phyloP scores from a whole-genome alignment of 2,329 filamentous ascomycete genomes.

The Penicillium sp. region DNA sequence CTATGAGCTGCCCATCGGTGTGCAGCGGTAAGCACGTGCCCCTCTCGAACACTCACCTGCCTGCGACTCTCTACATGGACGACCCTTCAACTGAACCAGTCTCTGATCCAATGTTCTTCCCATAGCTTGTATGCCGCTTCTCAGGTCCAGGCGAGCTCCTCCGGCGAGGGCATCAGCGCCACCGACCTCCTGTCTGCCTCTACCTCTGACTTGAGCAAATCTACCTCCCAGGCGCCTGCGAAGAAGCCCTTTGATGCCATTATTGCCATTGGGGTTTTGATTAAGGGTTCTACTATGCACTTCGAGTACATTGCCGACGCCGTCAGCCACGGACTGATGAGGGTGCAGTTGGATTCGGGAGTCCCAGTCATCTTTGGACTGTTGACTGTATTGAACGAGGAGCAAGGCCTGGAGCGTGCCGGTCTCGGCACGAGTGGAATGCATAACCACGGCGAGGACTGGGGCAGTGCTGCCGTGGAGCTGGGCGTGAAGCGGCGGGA shows the following conservation, averaged over 20 bases:
- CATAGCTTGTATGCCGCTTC: slow-evolving; percentile 76
- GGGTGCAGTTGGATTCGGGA: slow-evolving; percentile 82
- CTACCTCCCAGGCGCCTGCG: slow-evolving; percentile 35
- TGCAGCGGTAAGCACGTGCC: slow-evolving; percentile 65
- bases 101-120: not conserved
- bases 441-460: slow-evolving; percentile 96
- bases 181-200: slow-evolving; percentile 61
- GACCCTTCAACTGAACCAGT: not conserved
- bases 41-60: not conserved
- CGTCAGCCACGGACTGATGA: slow-evolving; percentile 89
- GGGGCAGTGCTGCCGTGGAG: slow-evolving; percentile 92
- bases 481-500: slow-evolving; percentile 81
- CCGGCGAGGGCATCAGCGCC: slow-evolving; percentile 41
- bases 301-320: slow-evolving; percentile 97
- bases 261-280: slow-evolving; percentile 90
- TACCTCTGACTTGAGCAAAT: slow-evolving; percentile 64
- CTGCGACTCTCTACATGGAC: no score
- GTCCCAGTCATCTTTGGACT: slow-evolving; percentile 90
- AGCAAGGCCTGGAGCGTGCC: slow-evolving; percentile 81
- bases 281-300: slow-evolving; percentile 99
- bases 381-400: slow-evolving; percentile 81
- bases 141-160: slow-evolving; percentile 70
- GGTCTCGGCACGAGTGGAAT: slow-evolving; percentile 60
- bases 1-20: slow-evolving; percentile 90
- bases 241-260: slow-evolving; percentile 78